phyloP scores from a whole-genome alignment of 2,329 filamentous ascomycete genomes.

The Zymoseptoria crescenta region DNA sequence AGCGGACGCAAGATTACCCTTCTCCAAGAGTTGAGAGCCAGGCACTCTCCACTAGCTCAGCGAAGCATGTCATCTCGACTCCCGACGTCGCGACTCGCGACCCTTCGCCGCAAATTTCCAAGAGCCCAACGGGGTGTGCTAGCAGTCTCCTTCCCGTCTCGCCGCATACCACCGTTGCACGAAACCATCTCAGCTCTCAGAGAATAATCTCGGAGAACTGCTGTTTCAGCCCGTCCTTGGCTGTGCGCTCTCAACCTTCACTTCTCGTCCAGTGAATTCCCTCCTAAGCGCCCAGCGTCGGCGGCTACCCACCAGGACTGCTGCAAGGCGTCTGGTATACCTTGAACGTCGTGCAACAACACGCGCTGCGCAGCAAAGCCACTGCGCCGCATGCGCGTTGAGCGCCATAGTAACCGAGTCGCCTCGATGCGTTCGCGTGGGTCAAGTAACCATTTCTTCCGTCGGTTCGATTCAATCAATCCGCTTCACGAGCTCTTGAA shows the following conservation, averaged over 20 bases:
- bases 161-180: not conserved
- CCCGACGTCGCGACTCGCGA: too few species aligned
- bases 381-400: not conserved
- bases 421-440: not conserved
- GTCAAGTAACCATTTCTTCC: not conserved
- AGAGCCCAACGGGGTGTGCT: too few species aligned
- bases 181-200: not conserved
- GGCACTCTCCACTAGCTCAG: too few species aligned
- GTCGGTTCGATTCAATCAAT: not conserved
- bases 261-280: not conserved
- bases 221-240: not conserved
- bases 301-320: not conserved
- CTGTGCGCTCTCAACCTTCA: not conserved
- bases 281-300: not conserved
- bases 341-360: not conserved
- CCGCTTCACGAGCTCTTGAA: not conserved
- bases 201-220: not conserved
- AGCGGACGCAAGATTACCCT: too few species aligned
- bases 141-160: not conserved
- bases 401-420: not conserved
- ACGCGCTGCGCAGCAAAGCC: not conserved
- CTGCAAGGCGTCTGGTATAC: not conserved
- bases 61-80: too few species aligned
- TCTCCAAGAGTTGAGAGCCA: too few species aligned
- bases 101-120: too few species aligned